Conservation (phyloP, 441 rosid genomes). For the Geranium incanum region DNA sequence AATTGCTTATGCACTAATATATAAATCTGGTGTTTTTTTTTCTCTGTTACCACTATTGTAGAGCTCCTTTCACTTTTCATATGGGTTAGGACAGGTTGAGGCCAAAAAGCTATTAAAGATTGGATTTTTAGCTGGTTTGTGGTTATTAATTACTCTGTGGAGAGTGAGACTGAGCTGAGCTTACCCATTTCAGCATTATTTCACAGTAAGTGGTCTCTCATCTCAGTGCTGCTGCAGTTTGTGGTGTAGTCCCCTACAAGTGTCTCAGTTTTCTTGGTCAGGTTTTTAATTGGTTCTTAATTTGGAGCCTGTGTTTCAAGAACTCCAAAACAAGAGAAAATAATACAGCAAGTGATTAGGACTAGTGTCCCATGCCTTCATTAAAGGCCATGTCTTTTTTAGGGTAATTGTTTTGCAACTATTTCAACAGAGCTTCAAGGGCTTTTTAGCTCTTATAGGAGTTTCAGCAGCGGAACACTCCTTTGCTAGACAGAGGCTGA, state of each 20-base stretch:
- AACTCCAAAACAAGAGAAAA: slow-evolving; percentile 7
- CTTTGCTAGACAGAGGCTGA: slow-evolving; percentile 1
- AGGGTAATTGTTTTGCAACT: neutral
- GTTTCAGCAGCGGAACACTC: neutral
- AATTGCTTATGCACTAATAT: neutral
- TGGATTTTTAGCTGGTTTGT: slow-evolving; percentile 10
- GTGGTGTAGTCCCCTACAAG: slow-evolving; percentile 1
- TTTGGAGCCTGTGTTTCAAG: slow-evolving; percentile 1
- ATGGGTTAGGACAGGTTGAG: neutral
- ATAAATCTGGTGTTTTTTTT: neutral
- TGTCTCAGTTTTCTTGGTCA: slow-evolving; percentile 3
- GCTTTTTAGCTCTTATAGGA: neutral
- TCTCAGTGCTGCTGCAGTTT: neutral
- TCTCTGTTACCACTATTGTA: neutral
- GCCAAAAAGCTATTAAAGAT: neutral
- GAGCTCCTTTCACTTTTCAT: neutral
- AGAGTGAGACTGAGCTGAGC: neutral
- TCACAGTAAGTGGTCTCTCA: neutral
- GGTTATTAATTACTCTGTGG: neutral
- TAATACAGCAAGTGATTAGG: neutral
- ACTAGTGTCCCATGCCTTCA: neutral
- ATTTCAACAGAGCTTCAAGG: neutral
- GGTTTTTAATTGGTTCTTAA: neutral
- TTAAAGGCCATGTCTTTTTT: neutral
- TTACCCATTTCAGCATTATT: slow-evolving; percentile 5